phyloP scores from a whole-genome alignment of 2,329 filamentous ascomycete genomes.

The Talaromyces sp. region DNA sequence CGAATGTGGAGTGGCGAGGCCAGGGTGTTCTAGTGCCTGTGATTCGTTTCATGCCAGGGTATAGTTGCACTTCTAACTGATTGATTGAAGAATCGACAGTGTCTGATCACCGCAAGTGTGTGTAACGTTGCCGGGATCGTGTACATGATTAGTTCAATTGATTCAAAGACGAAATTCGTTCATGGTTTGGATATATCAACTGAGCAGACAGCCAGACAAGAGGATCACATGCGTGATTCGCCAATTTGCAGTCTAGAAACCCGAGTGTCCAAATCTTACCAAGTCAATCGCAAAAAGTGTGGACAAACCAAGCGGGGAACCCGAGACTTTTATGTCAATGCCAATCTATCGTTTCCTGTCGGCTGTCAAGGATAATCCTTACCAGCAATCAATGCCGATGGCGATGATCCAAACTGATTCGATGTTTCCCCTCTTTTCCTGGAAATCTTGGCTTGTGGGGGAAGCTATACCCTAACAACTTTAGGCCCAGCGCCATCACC shows the following conservation, averaged over 20 bases:
- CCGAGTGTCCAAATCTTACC: background rate
- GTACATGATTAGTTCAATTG: background rate
- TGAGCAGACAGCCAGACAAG: background rate
- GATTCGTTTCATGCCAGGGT: background rate
- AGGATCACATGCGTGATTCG: background rate
- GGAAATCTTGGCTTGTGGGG: slow-evolving; percentile 3
- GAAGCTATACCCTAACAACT: background rate
- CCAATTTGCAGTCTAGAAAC: background rate
- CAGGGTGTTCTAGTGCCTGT: background rate
- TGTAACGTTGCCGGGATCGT: background rate
- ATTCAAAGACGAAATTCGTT: background rate
- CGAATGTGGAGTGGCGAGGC: background rate
- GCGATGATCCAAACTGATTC: slow-evolving; percentile 1
- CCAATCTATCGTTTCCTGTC: background rate
- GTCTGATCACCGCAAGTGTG: background rate
- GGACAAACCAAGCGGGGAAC: background rate
- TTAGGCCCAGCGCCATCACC: background rate
- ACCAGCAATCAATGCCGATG: background rate
- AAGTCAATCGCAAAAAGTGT: background rate
- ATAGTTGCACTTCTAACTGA: background rate
- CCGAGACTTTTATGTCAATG: background rate
- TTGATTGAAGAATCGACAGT: background rate
- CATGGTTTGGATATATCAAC: background rate
- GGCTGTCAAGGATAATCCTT: background rate
- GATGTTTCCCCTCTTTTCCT: background rate